Evolutionary conservation across 768 basidiomycete species (phyloP), one percentile per base, ranked within the genome.

Genomic region (Tulasnella sp.): DNA sequence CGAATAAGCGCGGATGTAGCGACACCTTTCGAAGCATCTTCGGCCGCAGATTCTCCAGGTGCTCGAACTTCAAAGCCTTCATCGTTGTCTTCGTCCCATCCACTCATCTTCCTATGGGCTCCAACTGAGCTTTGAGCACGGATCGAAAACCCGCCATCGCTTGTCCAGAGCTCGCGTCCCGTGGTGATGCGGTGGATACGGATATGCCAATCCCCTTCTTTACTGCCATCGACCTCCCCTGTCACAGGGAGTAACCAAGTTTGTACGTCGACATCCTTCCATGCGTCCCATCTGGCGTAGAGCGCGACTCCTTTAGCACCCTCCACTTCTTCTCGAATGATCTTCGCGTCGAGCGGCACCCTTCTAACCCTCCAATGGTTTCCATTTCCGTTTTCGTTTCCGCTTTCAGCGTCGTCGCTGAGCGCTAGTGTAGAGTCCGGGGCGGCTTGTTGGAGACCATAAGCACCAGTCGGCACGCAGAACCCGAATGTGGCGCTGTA

Each of bases 401-500:
- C 57, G 18, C 48, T 44, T 23, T 76, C 55, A 18, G 55, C 75
- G 81, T 91, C 91, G 80, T 91, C 91, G 81, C 89, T 89, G 46
- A 94, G 84, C 16, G 91, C 92, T 55, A 93, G 86, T 78, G 91
- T 90, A 80, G 86, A 91, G 83, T 94, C 92, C 0, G 88, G 91
- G 9, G 89, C 91, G 3, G 89, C 85, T 83, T 93, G 92, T 79
- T 92, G 91, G 48, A 93, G 86, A 5, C 90, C 91, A 67, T 88
- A 87, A 82, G 86, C 88, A 11, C 90, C 90, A 0, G 90, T 89
- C 7, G 92, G 90, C 15, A 92, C 91, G 80, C 89, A 90, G 84
- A 92, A 93, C 20, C 91, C 92, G 81, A 93, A 93, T 7, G 91
- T 88, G 23, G 90, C 88, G 2, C 91, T 92, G 83, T 94, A 93